Evolutionary conservation across 2,329 filamentous ascomycete species (phyloP).

Genomic region (Fusarium pseudocircinatum): DNA sequence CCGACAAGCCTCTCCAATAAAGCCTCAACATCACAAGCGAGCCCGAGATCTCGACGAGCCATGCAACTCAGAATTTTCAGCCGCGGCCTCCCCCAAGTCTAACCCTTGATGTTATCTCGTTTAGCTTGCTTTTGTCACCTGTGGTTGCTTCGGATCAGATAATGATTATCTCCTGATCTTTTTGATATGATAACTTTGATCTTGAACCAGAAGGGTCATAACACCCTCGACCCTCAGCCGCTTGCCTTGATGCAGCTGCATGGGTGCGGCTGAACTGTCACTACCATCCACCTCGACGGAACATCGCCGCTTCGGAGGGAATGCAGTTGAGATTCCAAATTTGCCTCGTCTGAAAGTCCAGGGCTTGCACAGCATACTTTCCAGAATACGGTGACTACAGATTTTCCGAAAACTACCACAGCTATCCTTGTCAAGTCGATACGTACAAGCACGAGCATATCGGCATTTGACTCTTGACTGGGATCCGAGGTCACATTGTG

Average conservation of each 20-base stretch:
- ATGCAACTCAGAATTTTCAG: constrained; percentile 1
- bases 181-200: constrained; percentile 37
- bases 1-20: neutral
- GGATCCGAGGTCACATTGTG: constrained; percentile 12
- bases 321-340: constrained; percentile 11
- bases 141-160: constrained; percentile 21
- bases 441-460: constrained; percentile 1
- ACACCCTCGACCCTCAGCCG: neutral
- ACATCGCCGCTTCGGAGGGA: neutral
- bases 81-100: neutral
- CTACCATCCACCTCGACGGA: constrained; percentile 1
- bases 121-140: neutral
- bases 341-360: neutral
- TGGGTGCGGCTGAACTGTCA: constrained; percentile 16
- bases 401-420: neutral
- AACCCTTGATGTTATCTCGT: neutral
- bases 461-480: constrained; percentile 3
- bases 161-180: constrained; percentile 29
- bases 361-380: neutral
- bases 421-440: neutral
- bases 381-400: neutral
- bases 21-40: constrained; percentile 1
- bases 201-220: neutral
- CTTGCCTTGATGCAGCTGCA: neutral
- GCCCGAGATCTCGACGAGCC: neutral